These are phyloP conservation scores for Geotrichum ghanense DNA, from an alignment of 805 yeast genomes.

Conservation along the genomic window DNA sequence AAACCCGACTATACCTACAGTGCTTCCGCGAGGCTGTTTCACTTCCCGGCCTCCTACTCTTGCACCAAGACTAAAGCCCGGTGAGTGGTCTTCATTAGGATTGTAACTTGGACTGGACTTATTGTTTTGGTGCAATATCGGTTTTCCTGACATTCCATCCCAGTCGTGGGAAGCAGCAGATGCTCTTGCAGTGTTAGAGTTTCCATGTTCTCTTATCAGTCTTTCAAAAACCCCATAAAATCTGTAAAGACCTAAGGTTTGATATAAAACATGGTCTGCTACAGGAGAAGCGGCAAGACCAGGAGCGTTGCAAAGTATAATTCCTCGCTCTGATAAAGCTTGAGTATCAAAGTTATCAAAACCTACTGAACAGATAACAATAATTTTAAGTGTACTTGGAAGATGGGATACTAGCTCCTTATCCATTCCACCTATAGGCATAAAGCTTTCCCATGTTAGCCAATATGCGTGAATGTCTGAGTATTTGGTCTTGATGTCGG, in stretches of 20 bases:
- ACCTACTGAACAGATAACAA: conserved; percentile 53
- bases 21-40: conserved; percentile 45
- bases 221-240: conserved; percentile 38
- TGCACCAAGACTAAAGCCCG: conserved; percentile 30
- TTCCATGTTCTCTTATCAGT: conserved; percentile 29
- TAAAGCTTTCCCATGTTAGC: conserved; percentile 43
- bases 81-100: not conserved
- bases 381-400: conserved; percentile 37
- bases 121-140: conserved; percentile 12
- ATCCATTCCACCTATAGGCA: conserved; percentile 13
- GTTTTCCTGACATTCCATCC: conserved; percentile 5
- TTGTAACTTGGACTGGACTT: not conserved
- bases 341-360: conserved; percentile 39
- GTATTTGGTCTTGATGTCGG: conserved; percentile 30
- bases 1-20: conserved; percentile 58
- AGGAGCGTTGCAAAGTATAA: conserved; percentile 48
- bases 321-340: conserved; percentile 32
- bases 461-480: conserved; percentile 41
- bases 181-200: conserved; percentile 38
- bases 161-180: conserved; percentile 10
- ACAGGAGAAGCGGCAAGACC: conserved; percentile 50
- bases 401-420: conserved; percentile 30
- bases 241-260: conserved; percentile 50
- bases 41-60: conserved; percentile 35
- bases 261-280: conserved; percentile 56